phyloP scores from a whole-genome alignment of 2,329 filamentous ascomycete species.

The Colletotrichum euphorbiae region DNA sequence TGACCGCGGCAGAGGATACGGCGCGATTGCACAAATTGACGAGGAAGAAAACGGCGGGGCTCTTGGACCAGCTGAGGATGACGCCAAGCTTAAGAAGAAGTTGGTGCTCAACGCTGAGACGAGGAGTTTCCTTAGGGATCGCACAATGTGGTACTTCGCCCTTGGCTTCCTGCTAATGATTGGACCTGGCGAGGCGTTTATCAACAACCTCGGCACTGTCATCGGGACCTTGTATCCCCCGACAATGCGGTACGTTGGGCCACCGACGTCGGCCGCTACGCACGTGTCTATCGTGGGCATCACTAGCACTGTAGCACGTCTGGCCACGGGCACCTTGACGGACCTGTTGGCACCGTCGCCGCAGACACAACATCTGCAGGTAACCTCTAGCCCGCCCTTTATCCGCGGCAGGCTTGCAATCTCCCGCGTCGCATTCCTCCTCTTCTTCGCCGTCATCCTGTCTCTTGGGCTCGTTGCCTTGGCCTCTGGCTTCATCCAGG shows the following conservation, averaged over 20 bases:
- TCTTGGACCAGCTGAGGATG: slow-evolving; percentile 53
- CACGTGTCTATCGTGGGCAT: slow-evolving; percentile 94
- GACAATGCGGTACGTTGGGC: slow-evolving; percentile 53
- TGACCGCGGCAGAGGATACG: slow-evolving; percentile 68
- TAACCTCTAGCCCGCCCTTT: slow-evolving; percentile 46
- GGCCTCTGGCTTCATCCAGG: slow-evolving; percentile 79
- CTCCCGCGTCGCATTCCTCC: slow-evolving; percentile 83
- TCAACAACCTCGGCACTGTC: slow-evolving; percentile 96
- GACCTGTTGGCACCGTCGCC: slow-evolving; percentile 83
- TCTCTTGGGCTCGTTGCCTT: slow-evolving; percentile 82
- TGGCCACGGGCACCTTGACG: slow-evolving; percentile 89
- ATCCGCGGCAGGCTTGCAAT: slow-evolving; percentile 62
- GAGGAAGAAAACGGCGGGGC: slow-evolving; percentile 60
- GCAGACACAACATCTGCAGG: slow-evolving; percentile 68
- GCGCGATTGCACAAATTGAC: slow-evolving; percentile 61
- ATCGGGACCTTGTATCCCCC: slow-evolving; percentile 85
- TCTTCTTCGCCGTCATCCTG: slow-evolving; percentile 79
- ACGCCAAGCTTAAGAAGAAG: slow-evolving; percentile 79
- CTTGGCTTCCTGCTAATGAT: slow-evolving; percentile 92
- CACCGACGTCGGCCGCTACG: slow-evolving; percentile 76
- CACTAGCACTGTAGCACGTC: slow-evolving; percentile 88
- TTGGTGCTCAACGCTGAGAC: slow-evolving; percentile 95
- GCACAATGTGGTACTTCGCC: slow-evolving; percentile 96
- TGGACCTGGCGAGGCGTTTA: slow-evolving; percentile 95
- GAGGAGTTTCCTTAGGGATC: slow-evolving; percentile 82